A percentile compares a stretch with the other conserved stretches of the same genome.
Evolutionary conservation across 2,329 filamentous ascomycete species (phyloP).

Genomic region (Anthostomella pinea): DNA sequence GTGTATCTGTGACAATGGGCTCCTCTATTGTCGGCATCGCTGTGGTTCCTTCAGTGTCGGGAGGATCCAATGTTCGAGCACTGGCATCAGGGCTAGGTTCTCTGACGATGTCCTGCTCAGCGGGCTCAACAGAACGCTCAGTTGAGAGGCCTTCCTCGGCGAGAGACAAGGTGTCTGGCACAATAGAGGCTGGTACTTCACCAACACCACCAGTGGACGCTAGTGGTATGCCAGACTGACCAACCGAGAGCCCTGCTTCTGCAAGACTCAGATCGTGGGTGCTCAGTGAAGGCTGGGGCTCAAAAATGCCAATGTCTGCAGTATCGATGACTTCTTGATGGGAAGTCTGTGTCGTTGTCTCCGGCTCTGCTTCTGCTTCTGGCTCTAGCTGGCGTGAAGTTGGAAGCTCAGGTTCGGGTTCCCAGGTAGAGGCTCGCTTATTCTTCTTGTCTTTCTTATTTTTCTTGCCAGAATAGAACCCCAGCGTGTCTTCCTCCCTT

Average conservation of each 20-base stretch:
- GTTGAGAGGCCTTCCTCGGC: slow-evolving; percentile 4
- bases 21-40: slow-evolving; percentile 4
- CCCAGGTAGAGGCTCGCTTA: slow-evolving; percentile 5
- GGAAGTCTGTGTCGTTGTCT: slow-evolving; percentile 9
- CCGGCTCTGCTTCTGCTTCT: not conserved
- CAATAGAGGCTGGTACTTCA: slow-evolving; percentile 3
- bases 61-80: slow-evolving; percentile 5
- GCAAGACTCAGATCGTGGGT: slow-evolving; percentile 3
- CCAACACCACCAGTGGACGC: slow-evolving; percentile 1
- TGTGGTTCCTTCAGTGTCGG: slow-evolving; percentile 4
- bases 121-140: slow-evolving; percentile 6
- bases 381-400: slow-evolving; percentile 8
- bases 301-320: slow-evolving; percentile 1
- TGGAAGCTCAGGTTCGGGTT: slow-evolving; percentile 15
- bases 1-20: slow-evolving; percentile 1
- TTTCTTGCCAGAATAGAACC: not conserved
- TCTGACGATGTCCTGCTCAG: slow-evolving; percentile 5
- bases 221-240: not conserved
- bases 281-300: not conserved
- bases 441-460: slow-evolving; percentile 1
- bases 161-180: slow-evolving; percentile 4
- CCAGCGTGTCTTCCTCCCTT: not conserved
- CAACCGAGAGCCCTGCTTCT: slow-evolving; percentile 4
- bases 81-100: slow-evolving; percentile 3
- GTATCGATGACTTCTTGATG: slow-evolving; percentile 3